Base-by-base conservation (phyloP, 345 rosid genomes). In the Odontarrhena argentea region DNA sequence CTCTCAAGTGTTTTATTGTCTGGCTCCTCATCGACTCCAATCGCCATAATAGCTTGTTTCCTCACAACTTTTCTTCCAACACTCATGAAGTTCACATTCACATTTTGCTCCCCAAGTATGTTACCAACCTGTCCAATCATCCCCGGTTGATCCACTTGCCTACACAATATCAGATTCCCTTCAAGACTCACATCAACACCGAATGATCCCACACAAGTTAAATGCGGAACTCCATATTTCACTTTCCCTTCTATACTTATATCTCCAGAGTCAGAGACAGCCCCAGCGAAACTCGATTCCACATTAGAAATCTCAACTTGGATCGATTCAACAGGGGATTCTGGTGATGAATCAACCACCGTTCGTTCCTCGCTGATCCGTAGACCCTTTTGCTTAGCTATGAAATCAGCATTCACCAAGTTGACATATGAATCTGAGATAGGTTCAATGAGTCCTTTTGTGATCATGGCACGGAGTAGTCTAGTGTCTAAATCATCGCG, bases 1-100 rank as follows among this genome's bases (percentile, higher is more conserved):
- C 49, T 74, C 64, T 58, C 68, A 7, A 90, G 86, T 22, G 92
- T 67, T 38, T 82, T 87, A 40, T 66, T 71, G 32, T 54, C 63
- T n/a, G 97, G 90, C 48, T 85, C 92, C 68, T 90, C 97, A 65
- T 90, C 97, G 3, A 87, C 95, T 3, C 95, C 97, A 7, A 90
- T 90, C 0, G 95, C 97, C 97, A 90, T 90, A 9, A 90, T 81
- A 9, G 90, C 97, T 24, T 80, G 81, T 60, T 79, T 86, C 80
- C 82, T 76, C 46, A 74, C 71, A 5, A 57, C 60, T 2, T 81
- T 87, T 63, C 97, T 82, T 40, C 87, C 95, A n/a, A 90, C 97
- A 49, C 88, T 90, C 97, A 90, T 90, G 50, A 90, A 90, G 77
- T 67, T 90, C 67, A 90, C 95, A 55, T 90, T 90, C 36, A 84